Evolutionary conservation across 2,329 filamentous ascomycete genomes (phyloP).

Genomic region (Calonectria crousiana): DNA sequence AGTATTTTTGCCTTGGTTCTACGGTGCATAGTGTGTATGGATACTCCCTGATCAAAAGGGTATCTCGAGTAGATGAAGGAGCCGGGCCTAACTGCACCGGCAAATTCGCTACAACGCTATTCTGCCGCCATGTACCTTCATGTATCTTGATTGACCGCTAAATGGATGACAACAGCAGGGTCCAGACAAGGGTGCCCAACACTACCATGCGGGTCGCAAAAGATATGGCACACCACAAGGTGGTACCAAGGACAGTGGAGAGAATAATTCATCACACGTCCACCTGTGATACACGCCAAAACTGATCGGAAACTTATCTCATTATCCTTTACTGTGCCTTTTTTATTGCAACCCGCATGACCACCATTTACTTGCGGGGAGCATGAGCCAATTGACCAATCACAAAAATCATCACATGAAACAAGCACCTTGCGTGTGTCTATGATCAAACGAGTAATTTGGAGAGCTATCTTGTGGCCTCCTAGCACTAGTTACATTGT

Average conservation of each 20-base stretch:
- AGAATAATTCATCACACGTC: too few species aligned
- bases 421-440: constrained; percentile 43
- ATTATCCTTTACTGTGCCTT: too few species aligned
- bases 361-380: not conserved
- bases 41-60: not conserved
- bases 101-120: not conserved
- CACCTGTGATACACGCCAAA: too few species aligned
- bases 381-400: constrained; percentile 1
- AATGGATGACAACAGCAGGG: not conserved
- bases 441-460: constrained; percentile 50
- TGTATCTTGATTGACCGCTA: constrained; percentile 2
- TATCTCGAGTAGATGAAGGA: not conserved
- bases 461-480: constrained; percentile 48
- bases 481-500: constrained; percentile 52
- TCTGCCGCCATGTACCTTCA: not conserved
- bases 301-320: too few species aligned
- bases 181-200: not conserved
- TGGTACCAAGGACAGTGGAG: too few species aligned
- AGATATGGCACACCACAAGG: too few species aligned
- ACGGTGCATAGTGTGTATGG: not conserved
- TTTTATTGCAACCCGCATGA: too few species aligned
- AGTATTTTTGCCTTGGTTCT: not conserved
- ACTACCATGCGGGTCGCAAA: too few species aligned
- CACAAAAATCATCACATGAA: constrained; percentile 15
- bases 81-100: not conserved